These are phyloP conservation scores for Vitis hybrid DNA, from an alignment of 177 flowering plant genomes.

Conservation along the genomic window DNA sequence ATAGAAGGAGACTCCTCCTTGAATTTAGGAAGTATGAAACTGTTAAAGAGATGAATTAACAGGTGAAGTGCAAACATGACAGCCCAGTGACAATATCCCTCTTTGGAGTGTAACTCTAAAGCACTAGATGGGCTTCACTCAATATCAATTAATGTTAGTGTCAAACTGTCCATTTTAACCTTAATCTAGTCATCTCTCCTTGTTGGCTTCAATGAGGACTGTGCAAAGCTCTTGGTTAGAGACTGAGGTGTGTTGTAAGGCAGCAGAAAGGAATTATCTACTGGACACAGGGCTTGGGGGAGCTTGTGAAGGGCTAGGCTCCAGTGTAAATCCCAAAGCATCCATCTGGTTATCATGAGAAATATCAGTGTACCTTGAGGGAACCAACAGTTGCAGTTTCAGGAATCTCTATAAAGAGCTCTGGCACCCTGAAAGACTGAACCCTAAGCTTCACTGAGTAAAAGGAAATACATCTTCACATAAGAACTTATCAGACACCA, in stretches of 20 bases:
- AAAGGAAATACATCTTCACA: slow-evolving; percentile 23
- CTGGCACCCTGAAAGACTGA: slow-evolving; percentile 71
- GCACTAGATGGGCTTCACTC: slow-evolving; percentile 59
- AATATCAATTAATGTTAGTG: slow-evolving; percentile 41
- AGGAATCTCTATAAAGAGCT: slow-evolving; percentile 67
- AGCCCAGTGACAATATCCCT: slow-evolving; percentile 23
- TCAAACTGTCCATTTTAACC: neutral
- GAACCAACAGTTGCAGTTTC: slow-evolving; percentile 74
- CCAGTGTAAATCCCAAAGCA: slow-evolving; percentile 77
- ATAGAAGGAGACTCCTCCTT: too few relatives aligned
- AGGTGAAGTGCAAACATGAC: too few relatives aligned
- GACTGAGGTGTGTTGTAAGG: slow-evolving; percentile 36
- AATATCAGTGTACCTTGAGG: slow-evolving; percentile 47
- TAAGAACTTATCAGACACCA: slow-evolving; percentile 28
- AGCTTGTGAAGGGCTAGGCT: slow-evolving; percentile 53
- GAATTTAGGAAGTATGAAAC: too few relatives aligned
- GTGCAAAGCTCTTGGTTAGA: slow-evolving; percentile 48
- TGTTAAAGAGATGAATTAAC: too few relatives aligned
- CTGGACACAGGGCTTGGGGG: slow-evolving; percentile 35
- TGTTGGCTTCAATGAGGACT: slow-evolving; percentile 33
- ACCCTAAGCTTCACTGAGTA: slow-evolving; percentile 79
- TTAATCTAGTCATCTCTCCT: neutral
- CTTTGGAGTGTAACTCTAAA: slow-evolving; percentile 55
- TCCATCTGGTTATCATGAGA: slow-evolving; percentile 58
- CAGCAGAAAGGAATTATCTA: slow-evolving; percentile 35